phyloP scores from a whole-genome alignment of 2,329 filamentous ascomycete genomes.

The Pseudofabraea citricarpa region DNA sequence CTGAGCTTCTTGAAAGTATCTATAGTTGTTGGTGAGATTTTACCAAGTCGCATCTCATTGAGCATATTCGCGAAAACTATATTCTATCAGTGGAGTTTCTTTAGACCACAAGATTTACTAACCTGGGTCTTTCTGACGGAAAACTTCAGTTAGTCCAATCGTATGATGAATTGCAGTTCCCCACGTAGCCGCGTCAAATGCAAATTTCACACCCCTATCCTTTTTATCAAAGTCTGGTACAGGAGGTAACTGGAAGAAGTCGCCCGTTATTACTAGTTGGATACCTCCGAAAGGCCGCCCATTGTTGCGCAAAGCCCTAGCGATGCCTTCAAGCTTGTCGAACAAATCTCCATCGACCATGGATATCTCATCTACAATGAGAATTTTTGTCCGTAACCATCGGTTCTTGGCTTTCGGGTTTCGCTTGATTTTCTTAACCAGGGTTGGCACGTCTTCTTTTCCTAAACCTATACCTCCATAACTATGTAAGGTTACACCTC shows the following conservation, averaged over 20 bases:
- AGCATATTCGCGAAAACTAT: slow-evolving; percentile 86
- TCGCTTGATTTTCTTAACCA: slow-evolving; percentile 86
- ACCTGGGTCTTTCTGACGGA: slow-evolving; percentile 85
- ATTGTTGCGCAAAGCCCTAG: slow-evolving; percentile 81
- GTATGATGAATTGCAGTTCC: slow-evolving; percentile 90
- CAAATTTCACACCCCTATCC: slow-evolving; percentile 69
- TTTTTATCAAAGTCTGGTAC: slow-evolving; percentile 69
- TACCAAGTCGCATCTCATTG: slow-evolving; percentile 94
- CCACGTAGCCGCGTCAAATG: slow-evolving; percentile 92
- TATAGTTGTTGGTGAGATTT: slow-evolving; percentile 71
- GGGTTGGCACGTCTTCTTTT: slow-evolving; percentile 74
- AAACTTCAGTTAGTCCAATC: slow-evolving; percentile 90
- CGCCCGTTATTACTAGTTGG: slow-evolving; percentile 89
- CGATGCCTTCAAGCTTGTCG: slow-evolving; percentile 89
- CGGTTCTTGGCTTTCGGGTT: slow-evolving; percentile 84
- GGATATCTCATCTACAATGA: slow-evolving; percentile 92
- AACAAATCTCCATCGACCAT: slow-evolving; percentile 98
- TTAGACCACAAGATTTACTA: slow-evolving; percentile 23
- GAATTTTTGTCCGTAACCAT: slow-evolving; percentile 82
- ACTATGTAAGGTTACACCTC: slow-evolving; percentile 91
- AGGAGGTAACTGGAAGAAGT: slow-evolving; percentile 95
- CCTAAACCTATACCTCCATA: slow-evolving; percentile 94
- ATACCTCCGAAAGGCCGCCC: slow-evolving; percentile 93
- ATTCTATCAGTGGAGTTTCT: slow-evolving; percentile 27
- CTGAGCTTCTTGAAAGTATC: slow-evolving; percentile 69